Evolutionary conservation across 2,329 filamentous ascomycete species (phyloP).

Genomic region (Cercospora beticola): DNA sequence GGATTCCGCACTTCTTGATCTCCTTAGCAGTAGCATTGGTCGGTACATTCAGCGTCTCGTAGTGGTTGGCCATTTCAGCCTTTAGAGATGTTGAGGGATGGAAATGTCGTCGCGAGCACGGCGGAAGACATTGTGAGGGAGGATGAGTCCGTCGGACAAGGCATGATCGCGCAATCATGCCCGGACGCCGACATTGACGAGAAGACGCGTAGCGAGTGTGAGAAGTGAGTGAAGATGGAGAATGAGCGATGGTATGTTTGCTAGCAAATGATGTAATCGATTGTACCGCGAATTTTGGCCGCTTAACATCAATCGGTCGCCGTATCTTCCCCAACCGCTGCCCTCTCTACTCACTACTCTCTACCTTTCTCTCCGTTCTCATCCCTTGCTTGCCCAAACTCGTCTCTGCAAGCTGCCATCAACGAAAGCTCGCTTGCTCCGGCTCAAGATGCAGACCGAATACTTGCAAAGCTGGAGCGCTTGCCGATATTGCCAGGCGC

Average conservation of each 20-base stretch:
- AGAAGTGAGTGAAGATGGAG: neutral
- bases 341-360: too few relatives aligned
- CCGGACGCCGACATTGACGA: slow-evolving; percentile 28
- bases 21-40: slow-evolving; percentile 68
- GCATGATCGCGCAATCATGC: slow-evolving; percentile 37
- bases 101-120: slow-evolving; percentile 22
- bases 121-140: slow-evolving; percentile 10
- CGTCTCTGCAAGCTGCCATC: too few relatives aligned
- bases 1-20: too few relatives aligned
- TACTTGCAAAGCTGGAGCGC: neutral
- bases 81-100: slow-evolving; percentile 22
- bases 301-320: neutral
- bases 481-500: too few relatives aligned
- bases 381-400: too few relatives aligned
- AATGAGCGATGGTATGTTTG: neutral
- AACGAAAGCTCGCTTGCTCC: too few relatives aligned
- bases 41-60: slow-evolving; percentile 75
- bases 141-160: slow-evolving; percentile 31
- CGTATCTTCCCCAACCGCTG: neutral
- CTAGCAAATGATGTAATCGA: neutral
- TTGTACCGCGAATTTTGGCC: too few relatives aligned
- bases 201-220: neutral
- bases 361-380: too few relatives aligned
- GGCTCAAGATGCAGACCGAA: neutral
- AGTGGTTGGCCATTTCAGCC: slow-evolving; percentile 61